Evolutionary conservation across 768 basidiomycete species (phyloP).

Genomic region (Leucogyrophana mollusca): DNA sequence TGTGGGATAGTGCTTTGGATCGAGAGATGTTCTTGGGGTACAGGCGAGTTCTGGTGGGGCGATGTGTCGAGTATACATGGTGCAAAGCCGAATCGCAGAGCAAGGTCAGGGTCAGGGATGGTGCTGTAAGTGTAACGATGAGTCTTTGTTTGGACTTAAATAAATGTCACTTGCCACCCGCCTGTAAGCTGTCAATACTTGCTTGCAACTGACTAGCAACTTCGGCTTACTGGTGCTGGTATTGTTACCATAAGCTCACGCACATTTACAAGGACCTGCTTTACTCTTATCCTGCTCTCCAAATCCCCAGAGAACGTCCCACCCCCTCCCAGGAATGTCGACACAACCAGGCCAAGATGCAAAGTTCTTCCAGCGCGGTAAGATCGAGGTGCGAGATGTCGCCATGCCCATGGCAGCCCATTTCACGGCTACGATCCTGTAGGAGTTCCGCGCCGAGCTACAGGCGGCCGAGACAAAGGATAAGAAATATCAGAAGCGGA

Average conservation of each 20-base stretch:
- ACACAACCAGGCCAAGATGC: constrained; percentile 78
- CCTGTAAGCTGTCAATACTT: too few species aligned
- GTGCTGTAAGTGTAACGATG: too few species aligned
- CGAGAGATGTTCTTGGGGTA: constrained; percentile 16
- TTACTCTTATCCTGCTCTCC: too few species aligned
- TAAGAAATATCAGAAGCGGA: constrained; percentile 93
- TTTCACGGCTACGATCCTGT: constrained; percentile 15
- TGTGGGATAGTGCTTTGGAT: constrained; percentile 27
- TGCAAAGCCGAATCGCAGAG: too few species aligned
- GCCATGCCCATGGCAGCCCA: constrained; percentile 5
- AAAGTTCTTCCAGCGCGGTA: constrained; percentile 89
- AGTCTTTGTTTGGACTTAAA: background rate
- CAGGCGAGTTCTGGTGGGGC: constrained; percentile 9
- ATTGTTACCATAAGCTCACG: too few species aligned
- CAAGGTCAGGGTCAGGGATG: too few species aligned
- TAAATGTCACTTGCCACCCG: too few species aligned
- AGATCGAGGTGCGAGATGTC: constrained; percentile 72
- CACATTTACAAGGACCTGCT: too few species aligned
- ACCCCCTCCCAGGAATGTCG: constrained; percentile 30
- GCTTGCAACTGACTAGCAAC: too few species aligned
- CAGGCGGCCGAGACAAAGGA: constrained; percentile 92
- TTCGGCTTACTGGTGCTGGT: too few species aligned
- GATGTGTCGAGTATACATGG: too few species aligned
- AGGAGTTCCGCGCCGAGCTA: constrained; percentile 91
- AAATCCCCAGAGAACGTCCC: too few species aligned